Base-by-base conservation (phyloP, 2,329 filamentous ascomycete genomes). In the Hypoxylon sp. region DNA sequence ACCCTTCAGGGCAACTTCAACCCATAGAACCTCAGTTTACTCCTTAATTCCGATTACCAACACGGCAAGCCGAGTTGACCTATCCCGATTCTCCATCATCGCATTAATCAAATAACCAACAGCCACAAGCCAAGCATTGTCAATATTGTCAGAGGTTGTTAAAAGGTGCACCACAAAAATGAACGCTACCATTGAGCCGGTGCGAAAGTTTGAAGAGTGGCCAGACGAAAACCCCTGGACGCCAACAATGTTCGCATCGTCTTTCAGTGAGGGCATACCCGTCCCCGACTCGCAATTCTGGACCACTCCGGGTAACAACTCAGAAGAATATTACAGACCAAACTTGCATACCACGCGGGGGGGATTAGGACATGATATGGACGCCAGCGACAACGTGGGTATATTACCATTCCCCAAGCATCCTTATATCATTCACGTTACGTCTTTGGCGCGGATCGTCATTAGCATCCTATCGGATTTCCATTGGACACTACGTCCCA, bases 201-300 rank as follows among this genome's bases (percentile, higher is more conserved):
- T 54, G 8, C 59, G 49, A 6, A 69, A 46, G 30, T 55, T 66
- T 20, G 65, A 64, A 0, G 46, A 64, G 5, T 71, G 68, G 65
- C 22, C 59, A 13, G 62, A 71, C 1, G 68, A 66, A 2, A 37
- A 31, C 11, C n/a, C 35, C 30, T 68, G 65, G 65, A 42, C 58
- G 8, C 40, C 59, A 20, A 14, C 68, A 42, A 64, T 71, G 59
- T 69, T 68, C 50, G 31, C 61, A n/a, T 59, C 68, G 6, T 30
- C 68, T 6, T 71, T 69, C 8, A 51, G 62, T 35, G 58, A 68
- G 13, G 50, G 22, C 27, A 59, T 68, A 11, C 25, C 55, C 3
- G 33, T 66, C 7, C 31, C 55, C 6, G 68, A 68, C 17, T 13
- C 59, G 0, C 61, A 68, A 22, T 58, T 70, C 14, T 71, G 68